Conservation (phyloP, 306 rosid species). For the Fragaria ananassa region DNA sequence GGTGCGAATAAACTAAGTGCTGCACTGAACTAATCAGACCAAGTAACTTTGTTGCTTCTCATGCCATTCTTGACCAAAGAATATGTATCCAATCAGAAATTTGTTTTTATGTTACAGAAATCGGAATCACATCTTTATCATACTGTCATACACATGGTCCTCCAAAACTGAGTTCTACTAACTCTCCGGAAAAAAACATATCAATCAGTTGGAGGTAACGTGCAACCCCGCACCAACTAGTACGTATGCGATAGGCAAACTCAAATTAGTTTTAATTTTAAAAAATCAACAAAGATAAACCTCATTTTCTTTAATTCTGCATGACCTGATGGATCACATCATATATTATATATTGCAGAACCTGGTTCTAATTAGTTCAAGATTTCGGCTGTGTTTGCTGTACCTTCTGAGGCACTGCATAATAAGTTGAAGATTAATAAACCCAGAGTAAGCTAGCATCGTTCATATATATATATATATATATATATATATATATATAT, state of each 20-base stretch:
- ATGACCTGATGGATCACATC: not conserved
- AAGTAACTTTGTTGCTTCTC: conserved; percentile 1
- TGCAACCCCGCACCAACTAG: conserved; percentile 2
- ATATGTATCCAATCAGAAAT: not conserved
- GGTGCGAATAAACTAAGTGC: not conserved
- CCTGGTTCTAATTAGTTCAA: not conserved
- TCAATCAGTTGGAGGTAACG: conserved; percentile 13
- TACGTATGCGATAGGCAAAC: not conserved
- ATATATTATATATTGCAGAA: not conserved
- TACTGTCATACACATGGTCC: conserved; percentile 3
- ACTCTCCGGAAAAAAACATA: conserved; percentile 12
- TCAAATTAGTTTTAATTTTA: not conserved
- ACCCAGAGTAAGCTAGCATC: not conserved
- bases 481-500: not conserved
- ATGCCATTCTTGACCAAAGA: conserved; percentile 14
- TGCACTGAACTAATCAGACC: conserved; percentile 6
- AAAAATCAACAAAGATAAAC: not conserved
- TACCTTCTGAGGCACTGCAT: not conserved
- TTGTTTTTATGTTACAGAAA: conserved; percentile 7
- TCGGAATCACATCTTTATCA: conserved; percentile 16
- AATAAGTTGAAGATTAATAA: not conserved
- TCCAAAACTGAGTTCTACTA: conserved; percentile 7
- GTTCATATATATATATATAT: not conserved
- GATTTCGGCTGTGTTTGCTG: not conserved
- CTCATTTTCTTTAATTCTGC: not conserved